These are phyloP conservation scores for Penicillium waksmanii DNA, from an alignment of 495 filamentous ascomycete genomes.

Conservation along the genomic window DNA sequence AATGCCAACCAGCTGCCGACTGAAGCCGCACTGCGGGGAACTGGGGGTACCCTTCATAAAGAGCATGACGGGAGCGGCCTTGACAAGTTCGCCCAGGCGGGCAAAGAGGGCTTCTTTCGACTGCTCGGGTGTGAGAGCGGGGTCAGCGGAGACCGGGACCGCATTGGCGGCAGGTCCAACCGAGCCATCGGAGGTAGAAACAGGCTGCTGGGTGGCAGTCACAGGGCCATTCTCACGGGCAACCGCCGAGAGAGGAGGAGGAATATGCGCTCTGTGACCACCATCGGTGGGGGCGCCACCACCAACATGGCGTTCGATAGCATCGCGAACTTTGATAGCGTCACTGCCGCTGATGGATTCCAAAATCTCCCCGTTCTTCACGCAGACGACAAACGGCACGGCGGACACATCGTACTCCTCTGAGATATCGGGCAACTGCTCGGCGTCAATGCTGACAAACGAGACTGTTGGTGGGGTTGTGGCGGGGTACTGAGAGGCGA, in stretches of 20 bases:
- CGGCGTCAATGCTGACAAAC: conserved; percentile 88
- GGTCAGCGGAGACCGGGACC: conserved; percentile 29
- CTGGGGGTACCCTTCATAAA: conserved; percentile 87
- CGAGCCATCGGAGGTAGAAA: conserved; percentile 53
- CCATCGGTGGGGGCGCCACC: conserved; percentile 29
- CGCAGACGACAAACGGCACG: conserved; percentile 87
- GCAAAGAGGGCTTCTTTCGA: conserved; percentile 78
- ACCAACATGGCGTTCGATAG: conserved; percentile 79
- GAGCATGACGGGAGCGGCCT: conserved; percentile 95
- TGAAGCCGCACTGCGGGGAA: conserved; percentile 93
- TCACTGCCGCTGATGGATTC: conserved; percentile 88
- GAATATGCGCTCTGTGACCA: conserved; percentile 46
- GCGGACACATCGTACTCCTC: conserved; percentile 91
- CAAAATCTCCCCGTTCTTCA: conserved; percentile 69
- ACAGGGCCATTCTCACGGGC: conserved; percentile 46
- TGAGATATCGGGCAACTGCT: conserved; percentile 83
- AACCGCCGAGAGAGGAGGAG: conserved; percentile 54
- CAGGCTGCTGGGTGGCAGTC: conserved; percentile 41
- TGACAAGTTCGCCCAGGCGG: conserved; percentile 78
- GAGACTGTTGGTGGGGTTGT: conserved; percentile 65
- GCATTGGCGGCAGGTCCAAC: conserved; percentile 37
- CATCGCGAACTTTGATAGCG: conserved; percentile 75
- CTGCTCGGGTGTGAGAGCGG: conserved; percentile 53
- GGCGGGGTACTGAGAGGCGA: conserved; percentile 79
- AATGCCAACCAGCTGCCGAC: conserved; percentile 81